Conservation (phyloP, 305 asterid genomes). For the Fraxinus xanthoxyloides region DNA sequence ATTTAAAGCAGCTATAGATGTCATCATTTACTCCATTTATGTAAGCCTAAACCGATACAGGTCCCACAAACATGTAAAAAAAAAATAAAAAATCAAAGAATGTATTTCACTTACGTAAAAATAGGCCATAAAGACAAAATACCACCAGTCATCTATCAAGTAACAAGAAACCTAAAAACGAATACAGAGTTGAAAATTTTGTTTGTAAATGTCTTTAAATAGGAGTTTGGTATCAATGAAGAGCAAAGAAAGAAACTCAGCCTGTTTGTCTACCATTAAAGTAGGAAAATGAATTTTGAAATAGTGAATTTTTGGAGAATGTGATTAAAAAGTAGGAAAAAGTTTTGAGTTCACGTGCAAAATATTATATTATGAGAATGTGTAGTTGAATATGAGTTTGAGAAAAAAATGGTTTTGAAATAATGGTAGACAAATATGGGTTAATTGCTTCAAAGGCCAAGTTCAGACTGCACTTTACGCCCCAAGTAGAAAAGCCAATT, state of each 20-base stretch:
- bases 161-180: neutral
- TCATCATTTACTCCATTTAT: neutral
- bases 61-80: neutral
- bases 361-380: too few relatives aligned
- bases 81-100: neutral
- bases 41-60: neutral
- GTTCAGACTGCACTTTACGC: neutral
- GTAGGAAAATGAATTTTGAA: neutral
- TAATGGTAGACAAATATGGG: neutral
- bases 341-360: neutral
- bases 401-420: neutral
- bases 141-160: neutral
- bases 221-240: neutral
- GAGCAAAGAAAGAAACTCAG: neutral
- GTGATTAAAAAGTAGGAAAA: too few relatives aligned
- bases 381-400: neutral
- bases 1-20: neutral
- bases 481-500: neutral
- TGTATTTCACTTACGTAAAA: neutral
- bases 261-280: neutral
- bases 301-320: neutral
- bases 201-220: neutral
- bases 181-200: neutral
- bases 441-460: neutral
- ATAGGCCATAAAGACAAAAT: neutral